Evolutionary conservation across 164 flowering plant genomes (phyloP), one percentile per base, ranked within the genome.

Genomic region (Magnolia officinalis): DNA sequence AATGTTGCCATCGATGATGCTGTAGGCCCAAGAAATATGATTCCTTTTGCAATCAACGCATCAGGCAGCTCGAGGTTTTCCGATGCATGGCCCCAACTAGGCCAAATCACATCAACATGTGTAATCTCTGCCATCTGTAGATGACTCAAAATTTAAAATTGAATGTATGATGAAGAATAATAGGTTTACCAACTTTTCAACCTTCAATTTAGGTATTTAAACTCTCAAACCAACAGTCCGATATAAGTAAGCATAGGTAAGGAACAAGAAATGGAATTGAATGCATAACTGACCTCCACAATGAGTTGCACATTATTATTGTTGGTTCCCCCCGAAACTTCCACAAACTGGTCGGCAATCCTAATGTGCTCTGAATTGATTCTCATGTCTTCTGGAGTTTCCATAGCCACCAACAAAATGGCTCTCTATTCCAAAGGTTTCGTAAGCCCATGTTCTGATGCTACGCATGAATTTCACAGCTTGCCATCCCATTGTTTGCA

Each of bases 11-110:
- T 96, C 37, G 98, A 92, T 75, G 83, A 58, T 76, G 94, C 86
- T 55, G 99, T 98, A 21, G 99, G 99, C 18, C 99, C 99, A 70
- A 96, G 92, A 90, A 94, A 96, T 78, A 92, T 76, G 7, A 96
- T 89, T 75, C 96, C 95, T 77, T 86, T 94, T 69, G 90, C 95
- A 84, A 69, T 70, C 70, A 96, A 83, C 14, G 99, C 94, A 87
- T 96, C 98, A 9, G 99, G 98, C 21, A 96, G 89, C 87, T 94
- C 99, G 61, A 98, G 99, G 82, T 87, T 96, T 84, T 96, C 99
- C 6, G 98, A 96, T 76, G 99, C 99, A 86, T 96, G 99, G 52
- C 99, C 99, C 99, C 99, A 96, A 75, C 99, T 98, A 87, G 99
- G 99, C 99, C 99, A 96, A 76, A 94, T 98, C 7, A 98, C 99